A percentile compares a stretch with the other conserved stretches of the same genome.
Conservation (phyloP, 176 grass and related monocot genomes). For the Aegilops bicornis region DNA sequence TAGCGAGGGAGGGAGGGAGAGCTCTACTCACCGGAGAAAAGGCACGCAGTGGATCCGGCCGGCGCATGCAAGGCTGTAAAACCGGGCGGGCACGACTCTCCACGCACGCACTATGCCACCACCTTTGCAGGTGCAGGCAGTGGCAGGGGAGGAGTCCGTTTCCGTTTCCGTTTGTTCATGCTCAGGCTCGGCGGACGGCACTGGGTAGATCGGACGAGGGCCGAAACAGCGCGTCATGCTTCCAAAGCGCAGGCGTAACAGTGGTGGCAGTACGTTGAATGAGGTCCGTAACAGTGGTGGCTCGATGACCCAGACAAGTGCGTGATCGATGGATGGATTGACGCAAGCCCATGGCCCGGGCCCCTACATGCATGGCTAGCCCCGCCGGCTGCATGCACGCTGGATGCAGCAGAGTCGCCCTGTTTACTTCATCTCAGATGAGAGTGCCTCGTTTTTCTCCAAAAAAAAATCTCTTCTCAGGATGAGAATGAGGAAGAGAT, state of each 20-base stretch:
- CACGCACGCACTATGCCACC: neutral
- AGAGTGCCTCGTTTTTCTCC: too few species aligned
- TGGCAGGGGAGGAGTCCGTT: too few species aligned
- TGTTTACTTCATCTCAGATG: neutral
- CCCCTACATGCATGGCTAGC: neutral
- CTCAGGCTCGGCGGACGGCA: too few species aligned
- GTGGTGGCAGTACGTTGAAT: neutral
- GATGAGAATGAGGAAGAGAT: too few species aligned
- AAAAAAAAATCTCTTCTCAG: too few species aligned
- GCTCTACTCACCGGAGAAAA: conserved; percentile 21
- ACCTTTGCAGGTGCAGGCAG: neutral
- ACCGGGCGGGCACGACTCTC: conserved; percentile 28
- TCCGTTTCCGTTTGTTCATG: neutral
- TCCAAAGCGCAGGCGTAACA: neutral
- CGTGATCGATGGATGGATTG: too few species aligned
- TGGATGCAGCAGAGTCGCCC: too few species aligned
- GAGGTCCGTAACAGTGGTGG: neutral
- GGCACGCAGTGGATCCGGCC: conserved; percentile 26
- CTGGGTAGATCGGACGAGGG: neutral
- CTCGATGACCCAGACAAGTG: neutral
- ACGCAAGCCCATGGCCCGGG: neutral
- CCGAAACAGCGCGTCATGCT: neutral
- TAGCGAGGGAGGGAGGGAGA: neutral
- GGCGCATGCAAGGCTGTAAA: conserved; percentile 29
- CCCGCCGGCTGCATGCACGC: neutral